Evolutionary conservation across 1,284 basidiomycete genomes (phyloP).

Genomic region (Ceratobasidium sp.): DNA sequence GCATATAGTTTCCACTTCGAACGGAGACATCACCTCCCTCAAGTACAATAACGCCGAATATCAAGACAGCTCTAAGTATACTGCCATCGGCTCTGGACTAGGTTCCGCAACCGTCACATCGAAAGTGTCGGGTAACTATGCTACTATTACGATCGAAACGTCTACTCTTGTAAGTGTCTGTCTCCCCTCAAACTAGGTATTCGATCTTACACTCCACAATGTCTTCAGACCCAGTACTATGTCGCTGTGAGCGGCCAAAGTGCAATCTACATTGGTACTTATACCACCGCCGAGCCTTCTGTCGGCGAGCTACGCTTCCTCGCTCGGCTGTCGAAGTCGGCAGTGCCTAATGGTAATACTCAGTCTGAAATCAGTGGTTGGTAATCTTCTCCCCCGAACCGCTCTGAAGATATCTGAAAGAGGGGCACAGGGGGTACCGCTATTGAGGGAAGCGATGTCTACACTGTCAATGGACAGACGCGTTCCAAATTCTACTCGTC

Average conservation of each 20-base stretch:
- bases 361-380: constrained; percentile 59
- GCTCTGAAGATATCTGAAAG: too few species aligned
- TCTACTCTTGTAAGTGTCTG: constrained; percentile 13
- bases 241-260: constrained; percentile 34
- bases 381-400: too few species aligned
- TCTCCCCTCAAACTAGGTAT: neutral
- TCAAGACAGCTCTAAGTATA: constrained; percentile 35
- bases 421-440: constrained; percentile 31
- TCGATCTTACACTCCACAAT: neutral
- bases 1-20: too few species aligned
- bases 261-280: constrained; percentile 46
- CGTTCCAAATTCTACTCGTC: constrained; percentile 45
- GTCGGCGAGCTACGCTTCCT: constrained; percentile 67
- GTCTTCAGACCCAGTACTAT: constrained; percentile 44
- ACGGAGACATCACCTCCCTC: constrained; percentile 46
- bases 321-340: constrained; percentile 62
- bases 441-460: constrained; percentile 47
- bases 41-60: constrained; percentile 35
- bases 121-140: constrained; percentile 43
- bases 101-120: constrained; percentile 37
- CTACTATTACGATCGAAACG: constrained; percentile 24
- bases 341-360: constrained; percentile 60
- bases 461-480: constrained; percentile 29
- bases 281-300: constrained; percentile 55
- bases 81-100: constrained; percentile 42